phyloP scores from a whole-genome alignment of 768 basidiomycete genomes.

The Sporobolomyces pararoseus region DNA sequence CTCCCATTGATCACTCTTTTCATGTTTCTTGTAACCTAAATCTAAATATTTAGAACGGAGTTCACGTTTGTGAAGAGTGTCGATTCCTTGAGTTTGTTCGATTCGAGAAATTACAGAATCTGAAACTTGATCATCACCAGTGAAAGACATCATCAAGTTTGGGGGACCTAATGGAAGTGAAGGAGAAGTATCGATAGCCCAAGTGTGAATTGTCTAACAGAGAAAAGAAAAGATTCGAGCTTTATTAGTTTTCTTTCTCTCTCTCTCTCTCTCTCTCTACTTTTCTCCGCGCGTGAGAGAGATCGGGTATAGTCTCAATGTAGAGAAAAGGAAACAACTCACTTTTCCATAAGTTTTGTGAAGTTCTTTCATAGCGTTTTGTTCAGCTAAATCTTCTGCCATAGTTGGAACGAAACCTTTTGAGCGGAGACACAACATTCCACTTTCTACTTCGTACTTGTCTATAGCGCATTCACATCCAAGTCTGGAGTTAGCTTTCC shows the following conservation, averaged over 20 bases:
- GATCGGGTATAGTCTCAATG: no score
- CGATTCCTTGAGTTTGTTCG: conserved; percentile 48
- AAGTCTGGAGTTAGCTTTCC: no score
- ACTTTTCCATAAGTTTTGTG: conserved; percentile 58
- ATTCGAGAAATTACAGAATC: conserved; percentile 34
- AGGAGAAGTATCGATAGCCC: conserved; percentile 49
- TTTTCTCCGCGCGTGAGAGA: no score
- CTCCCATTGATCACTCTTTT: conserved; percentile 52
- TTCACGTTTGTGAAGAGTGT: conserved; percentile 48
- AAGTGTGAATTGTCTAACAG: conserved; percentile 46
- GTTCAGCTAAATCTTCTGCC: conserved; percentile 51
- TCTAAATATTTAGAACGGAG: conserved; percentile 52
- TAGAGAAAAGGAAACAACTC: neutral
- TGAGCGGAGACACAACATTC: conserved; percentile 16
- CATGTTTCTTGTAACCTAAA: conserved; percentile 49
- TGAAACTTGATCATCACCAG: conserved; percentile 50
- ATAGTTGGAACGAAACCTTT: conserved; percentile 24
- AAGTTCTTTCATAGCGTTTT: conserved; percentile 54
- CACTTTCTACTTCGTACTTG: conserved; percentile 36
- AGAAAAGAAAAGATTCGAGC: no score
- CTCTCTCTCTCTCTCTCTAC: no score
- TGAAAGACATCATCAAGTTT: conserved; percentile 55
- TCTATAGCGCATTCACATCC: neutral
- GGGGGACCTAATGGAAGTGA: conserved; percentile 52
- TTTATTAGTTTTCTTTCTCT: no score